Conservation (phyloP, 2,329 filamentous ascomycete genomes). For the Curvularia hawaiiensis region DNA sequence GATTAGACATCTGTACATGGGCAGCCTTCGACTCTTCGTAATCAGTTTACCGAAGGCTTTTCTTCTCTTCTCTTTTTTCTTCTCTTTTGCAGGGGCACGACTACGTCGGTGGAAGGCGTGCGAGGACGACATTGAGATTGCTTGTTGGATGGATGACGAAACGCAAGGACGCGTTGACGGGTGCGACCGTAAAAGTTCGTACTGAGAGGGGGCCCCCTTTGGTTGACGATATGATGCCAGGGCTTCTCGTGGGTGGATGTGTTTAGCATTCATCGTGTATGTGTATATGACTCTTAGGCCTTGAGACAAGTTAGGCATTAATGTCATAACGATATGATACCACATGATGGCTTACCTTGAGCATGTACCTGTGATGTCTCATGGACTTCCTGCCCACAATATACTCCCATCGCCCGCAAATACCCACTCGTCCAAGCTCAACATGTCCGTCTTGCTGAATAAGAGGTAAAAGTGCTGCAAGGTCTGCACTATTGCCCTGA, state of each 20-base stretch:
- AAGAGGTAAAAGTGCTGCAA: constrained; percentile 69
- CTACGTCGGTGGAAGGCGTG: constrained; percentile 25
- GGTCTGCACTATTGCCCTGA: constrained; percentile 70
- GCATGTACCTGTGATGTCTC: not conserved
- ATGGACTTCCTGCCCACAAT: constrained; percentile 23
- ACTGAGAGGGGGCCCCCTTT: constrained; percentile 29
- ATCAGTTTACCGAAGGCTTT: constrained; percentile 35
- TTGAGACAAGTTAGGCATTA: constrained; percentile 34
- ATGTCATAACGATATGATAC: constrained; percentile 40
- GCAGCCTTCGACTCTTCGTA: constrained; percentile 35
- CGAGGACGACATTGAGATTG: constrained; percentile 34
- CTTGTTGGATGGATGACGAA: constrained; percentile 15
- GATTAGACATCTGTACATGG: constrained; percentile 42
- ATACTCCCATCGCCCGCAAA: constrained; percentile 54
- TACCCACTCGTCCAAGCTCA: constrained; percentile 68
- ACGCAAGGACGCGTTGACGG: constrained; percentile 17
- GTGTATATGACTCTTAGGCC: constrained; percentile 21
- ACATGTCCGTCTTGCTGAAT: constrained; percentile 61
- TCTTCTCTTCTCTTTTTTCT: constrained; percentile 25
- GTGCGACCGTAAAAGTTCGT: constrained; percentile 40
- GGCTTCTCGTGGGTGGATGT: constrained; percentile 31
- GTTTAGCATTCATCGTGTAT: constrained; percentile 30
- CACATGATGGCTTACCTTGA: not conserved
- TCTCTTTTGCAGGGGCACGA: constrained; percentile 29
- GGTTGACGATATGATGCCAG: constrained; percentile 40